Conservation (phyloP, 1,284 basidiomycete species). For the Chondrostereum purpureum region DNA sequence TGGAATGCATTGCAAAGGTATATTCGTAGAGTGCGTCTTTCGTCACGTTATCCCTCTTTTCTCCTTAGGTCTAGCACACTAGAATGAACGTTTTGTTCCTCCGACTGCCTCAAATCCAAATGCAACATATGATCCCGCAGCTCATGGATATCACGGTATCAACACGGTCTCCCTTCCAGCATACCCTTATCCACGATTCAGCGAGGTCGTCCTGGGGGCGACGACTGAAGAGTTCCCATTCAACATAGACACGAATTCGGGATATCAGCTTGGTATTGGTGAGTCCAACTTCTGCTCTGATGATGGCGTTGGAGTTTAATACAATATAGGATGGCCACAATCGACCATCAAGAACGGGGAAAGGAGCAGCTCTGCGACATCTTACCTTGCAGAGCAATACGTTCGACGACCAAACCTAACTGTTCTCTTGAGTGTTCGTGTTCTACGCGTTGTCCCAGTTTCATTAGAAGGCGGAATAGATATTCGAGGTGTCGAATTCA, state of each 20-base stretch:
- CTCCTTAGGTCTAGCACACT: background rate
- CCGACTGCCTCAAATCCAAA: background rate
- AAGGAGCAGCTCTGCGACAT: conserved; percentile 21
- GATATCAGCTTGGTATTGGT: conserved; percentile 25
- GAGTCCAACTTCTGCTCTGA: background rate
- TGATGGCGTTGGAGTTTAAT: background rate
- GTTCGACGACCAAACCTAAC: conserved; percentile 15
- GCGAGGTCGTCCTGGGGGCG: background rate
- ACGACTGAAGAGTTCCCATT: conserved; percentile 15
- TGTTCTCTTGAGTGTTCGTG: conserved; percentile 15
- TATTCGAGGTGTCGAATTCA: conserved; percentile 11
- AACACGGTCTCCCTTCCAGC: conserved; percentile 8
- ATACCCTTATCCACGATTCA: conserved; percentile 1
- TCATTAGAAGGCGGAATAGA: background rate
- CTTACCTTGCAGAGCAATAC: conserved; percentile 28
- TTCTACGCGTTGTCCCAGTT: conserved; percentile 13
- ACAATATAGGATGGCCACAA: conserved; percentile 17
- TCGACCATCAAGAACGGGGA: conserved; percentile 18
- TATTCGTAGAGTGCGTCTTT: conserved; percentile 18
- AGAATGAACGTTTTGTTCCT: conserved; percentile 5
- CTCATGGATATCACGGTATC: conserved; percentile 10
- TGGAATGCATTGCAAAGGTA: conserved; percentile 22
- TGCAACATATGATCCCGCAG: conserved; percentile 6
- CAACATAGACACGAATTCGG: conserved; percentile 24
- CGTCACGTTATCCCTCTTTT: background rate